Base-by-base conservation (phyloP, 805 yeast genomes). In the Yarrowia alimentaria region DNA sequence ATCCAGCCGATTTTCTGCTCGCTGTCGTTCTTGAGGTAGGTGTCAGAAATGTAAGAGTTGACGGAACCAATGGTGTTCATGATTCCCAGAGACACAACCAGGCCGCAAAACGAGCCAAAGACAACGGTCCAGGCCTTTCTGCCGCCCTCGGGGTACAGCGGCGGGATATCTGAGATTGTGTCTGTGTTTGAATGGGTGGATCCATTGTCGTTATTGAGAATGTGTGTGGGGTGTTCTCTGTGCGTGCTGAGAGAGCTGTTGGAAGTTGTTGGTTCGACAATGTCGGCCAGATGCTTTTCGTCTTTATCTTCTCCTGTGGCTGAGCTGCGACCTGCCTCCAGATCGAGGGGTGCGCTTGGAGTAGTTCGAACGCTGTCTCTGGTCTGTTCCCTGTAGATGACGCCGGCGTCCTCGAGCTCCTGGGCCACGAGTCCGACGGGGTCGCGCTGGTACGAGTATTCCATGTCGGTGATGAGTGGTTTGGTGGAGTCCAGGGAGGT, bases 1-100 rank as follows among this genome's bases (percentile, higher is more conserved):
- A 84, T 76, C 93, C 91, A 85, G 1, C 86, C 78, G 4, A 82
- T 69, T 2, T 77, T 63, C 16, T 81, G 70, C 12, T 78, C 69
- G 12, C 74, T 62, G 17, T 71, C 62, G 25, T 69, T 56, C 6
- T 61, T 59, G 52, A 84, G 68, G 54, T 79, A 80, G 59, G 81
- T 75, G 13, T 65, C 63, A 3, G 77, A 66, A 1, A 83, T 72
- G 51, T 33, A 47, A 3, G 51, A 47, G 33, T 83, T 85, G 30
- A 83, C 70, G 0, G 81, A 83, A 51, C 89, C 88, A 10, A 77
- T 71, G 0, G 85, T 66, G 60, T 83, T 84, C 64, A 81, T 70
- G 21, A 84, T 56, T 1, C 94, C 94, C 60, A 83, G 77, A 4
- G 77, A 71, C 33, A 77, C 74, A 6, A 77, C 61, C 54, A 79